Percentiles rank a stretch among this genome's conserved stretches.
Evolutionary conservation across 441 rosid genomes (phyloP).

Genomic region (Syzygium syzygioides): DNA sequence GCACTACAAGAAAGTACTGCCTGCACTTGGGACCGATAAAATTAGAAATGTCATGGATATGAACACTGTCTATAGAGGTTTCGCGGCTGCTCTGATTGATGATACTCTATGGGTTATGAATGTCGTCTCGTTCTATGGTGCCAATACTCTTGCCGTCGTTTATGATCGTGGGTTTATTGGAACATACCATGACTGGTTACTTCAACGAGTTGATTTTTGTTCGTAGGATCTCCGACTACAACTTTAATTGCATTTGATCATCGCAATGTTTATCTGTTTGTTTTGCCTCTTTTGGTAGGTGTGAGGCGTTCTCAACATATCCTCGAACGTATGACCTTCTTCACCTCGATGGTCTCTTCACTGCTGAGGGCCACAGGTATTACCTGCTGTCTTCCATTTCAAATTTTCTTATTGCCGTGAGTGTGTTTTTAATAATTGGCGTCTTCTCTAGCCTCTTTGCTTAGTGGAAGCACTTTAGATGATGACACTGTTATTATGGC

Average conservation of each 20-base stretch:
- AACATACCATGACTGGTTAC: slow-evolving; percentile 16
- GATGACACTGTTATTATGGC: not conserved
- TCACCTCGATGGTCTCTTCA: slow-evolving; percentile 16
- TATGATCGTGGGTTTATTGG: slow-evolving; percentile 15
- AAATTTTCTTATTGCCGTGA: not conserved
- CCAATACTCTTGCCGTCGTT: slow-evolving; percentile 7
- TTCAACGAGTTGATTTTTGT: not conserved
- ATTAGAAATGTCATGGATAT: slow-evolving; percentile 18
- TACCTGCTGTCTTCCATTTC: not conserved
- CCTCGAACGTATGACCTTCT: slow-evolving; percentile 19
- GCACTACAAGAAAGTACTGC: slow-evolving; percentile 13
- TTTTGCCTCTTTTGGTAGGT: slow-evolving; percentile 1
- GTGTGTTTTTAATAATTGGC: not conserved
- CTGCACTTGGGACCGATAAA: slow-evolving; percentile 13
- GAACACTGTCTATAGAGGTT: slow-evolving; percentile 17
- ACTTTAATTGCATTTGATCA: not conserved
- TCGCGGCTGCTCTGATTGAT: slow-evolving; percentile 7
- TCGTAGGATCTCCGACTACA: not conserved
- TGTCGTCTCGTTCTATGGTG: slow-evolving; percentile 10
- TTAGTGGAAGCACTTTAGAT: not conserved
- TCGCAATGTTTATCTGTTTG: not conserved
- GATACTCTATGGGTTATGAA: slow-evolving; percentile 16
- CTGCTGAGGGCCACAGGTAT: slow-evolving; percentile 17
- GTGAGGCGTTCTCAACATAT: slow-evolving; percentile 15
- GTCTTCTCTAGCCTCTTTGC: not conserved